These are phyloP conservation scores for Chaetoscypha palmicola DNA, from an alignment of 2,329 filamentous ascomycete species.

Conservation along the genomic window DNA sequence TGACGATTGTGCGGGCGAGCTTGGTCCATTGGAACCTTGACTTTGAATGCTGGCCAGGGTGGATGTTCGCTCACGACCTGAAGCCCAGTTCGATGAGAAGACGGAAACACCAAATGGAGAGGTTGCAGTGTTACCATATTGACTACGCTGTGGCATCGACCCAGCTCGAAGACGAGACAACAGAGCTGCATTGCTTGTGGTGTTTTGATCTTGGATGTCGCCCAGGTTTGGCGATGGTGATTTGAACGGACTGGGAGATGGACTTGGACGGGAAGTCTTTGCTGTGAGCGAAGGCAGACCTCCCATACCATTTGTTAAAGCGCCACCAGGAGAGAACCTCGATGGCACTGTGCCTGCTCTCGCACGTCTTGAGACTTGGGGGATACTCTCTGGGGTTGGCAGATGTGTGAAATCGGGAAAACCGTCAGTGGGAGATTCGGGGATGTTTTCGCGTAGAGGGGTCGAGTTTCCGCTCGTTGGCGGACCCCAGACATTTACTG, in stretches of 20 bases:
- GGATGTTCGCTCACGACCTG: constrained; percentile 72
- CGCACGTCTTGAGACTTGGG: constrained; percentile 63
- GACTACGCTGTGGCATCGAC: constrained; percentile 85
- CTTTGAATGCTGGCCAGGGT: constrained; percentile 79
- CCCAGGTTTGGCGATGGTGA: constrained; percentile 52
- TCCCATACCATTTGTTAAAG: constrained; percentile 46
- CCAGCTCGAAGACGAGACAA: constrained; percentile 83
- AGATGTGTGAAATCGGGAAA: constrained; percentile 84
- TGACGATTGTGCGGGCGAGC: constrained; percentile 78
- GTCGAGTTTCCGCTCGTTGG: constrained; percentile 96
- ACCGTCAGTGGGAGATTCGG: constrained; percentile 91
- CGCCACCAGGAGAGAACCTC: constrained; percentile 73
- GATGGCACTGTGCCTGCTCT: constrained; percentile 95
- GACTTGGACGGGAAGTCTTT: constrained; percentile 78
- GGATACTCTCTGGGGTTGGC: constrained; percentile 57
- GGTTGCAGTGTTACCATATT: constrained; percentile 46
- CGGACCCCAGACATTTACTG: constrained; percentile 77
- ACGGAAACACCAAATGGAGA: constrained; percentile 81
- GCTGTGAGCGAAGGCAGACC: constrained; percentile 50
- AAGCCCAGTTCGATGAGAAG: constrained; percentile 81
- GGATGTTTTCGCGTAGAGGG: constrained; percentile 92
- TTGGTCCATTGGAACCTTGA: constrained; percentile 82
- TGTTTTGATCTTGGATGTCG: constrained; percentile 35
- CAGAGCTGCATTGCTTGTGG: constrained; percentile 59
- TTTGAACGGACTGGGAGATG: constrained; percentile 82